These are phyloP conservation scores for Solanum verrucosum DNA, from an alignment of 257 asterid genomes.

Conservation along the genomic window DNA sequence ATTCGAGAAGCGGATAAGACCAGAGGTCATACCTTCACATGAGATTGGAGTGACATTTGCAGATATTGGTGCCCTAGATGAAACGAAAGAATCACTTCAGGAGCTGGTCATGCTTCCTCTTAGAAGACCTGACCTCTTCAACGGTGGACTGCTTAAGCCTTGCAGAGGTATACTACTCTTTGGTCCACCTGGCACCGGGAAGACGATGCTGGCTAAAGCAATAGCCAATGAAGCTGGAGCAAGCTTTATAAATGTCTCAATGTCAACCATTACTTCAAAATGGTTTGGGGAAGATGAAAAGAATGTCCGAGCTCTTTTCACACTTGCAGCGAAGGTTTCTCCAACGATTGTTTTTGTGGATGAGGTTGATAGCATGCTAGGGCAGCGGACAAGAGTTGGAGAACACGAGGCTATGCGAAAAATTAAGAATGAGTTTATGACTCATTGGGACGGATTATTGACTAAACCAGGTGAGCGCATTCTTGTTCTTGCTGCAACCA, in stretches of 20 bases:
- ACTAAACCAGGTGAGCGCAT: conserved; percentile 87
- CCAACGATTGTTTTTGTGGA: conserved; percentile 93
- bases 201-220: conserved; percentile 99
- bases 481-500: conserved; percentile 98
- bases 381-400: conserved; percentile 88
- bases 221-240: conserved; percentile 98
- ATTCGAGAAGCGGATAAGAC: conserved; percentile 88
- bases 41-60: conserved; percentile 86
- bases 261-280: conserved; percentile 96
- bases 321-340: conserved; percentile 93
- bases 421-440: conserved; percentile 91
- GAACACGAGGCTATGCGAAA: conserved; percentile 99
- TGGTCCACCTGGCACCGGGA: conserved; percentile 99
- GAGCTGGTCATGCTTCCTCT: conserved; percentile 99
- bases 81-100: conserved; percentile 88
- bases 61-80: conserved; percentile 84
- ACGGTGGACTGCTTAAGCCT: conserved; percentile 95
- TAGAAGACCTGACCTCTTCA: conserved; percentile 87
- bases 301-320: conserved; percentile 91
- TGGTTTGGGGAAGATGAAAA: conserved; percentile 99
- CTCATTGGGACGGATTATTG: conserved; percentile 92
- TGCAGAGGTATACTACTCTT: conserved; percentile 95
- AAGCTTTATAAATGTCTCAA: conserved; percentile 91
- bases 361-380: conserved; percentile 99
- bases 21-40: conserved; percentile 87